phyloP scores from a whole-genome alignment of 768 basidiomycete genomes.

The Amanita pallidorosea region DNA sequence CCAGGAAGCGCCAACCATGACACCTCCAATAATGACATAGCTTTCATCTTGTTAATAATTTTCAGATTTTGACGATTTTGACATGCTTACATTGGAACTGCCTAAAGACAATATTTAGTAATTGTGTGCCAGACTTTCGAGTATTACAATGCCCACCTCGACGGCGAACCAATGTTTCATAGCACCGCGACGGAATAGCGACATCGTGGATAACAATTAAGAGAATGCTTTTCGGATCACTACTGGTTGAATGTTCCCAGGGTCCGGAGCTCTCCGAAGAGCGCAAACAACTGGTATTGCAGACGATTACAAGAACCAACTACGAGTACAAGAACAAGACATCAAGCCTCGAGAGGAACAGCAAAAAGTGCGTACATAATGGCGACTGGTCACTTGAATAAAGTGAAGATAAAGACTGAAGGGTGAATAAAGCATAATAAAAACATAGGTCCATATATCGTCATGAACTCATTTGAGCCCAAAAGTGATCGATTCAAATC shows the following conservation, averaged over 20 bases:
- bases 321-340: slow-evolving; percentile 20
- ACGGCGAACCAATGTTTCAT: slow-evolving; percentile 68
- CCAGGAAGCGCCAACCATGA: slow-evolving; percentile 50
- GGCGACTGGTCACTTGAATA: neutral
- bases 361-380: neutral
- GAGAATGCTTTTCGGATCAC: neutral
- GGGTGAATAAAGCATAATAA: neutral
- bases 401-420: too few species aligned
- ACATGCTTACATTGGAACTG: slow-evolving; percentile 38
- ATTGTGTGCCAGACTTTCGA: neutral
- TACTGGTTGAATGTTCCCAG: neutral
- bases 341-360: slow-evolving; percentile 5
- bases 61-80: neutral
- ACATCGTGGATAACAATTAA: slow-evolving; percentile 2
- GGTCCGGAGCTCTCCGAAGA: neutral
- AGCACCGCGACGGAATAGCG: slow-evolving; percentile 26
- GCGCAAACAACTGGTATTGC: neutral
- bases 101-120: slow-evolving; percentile 17
- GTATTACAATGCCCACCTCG: slow-evolving; percentile 35
- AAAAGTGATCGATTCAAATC: too few species aligned
- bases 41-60: slow-evolving; percentile 14
- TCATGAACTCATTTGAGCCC: neutral
- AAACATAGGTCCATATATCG: neutral
- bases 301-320: slow-evolving; percentile 8
- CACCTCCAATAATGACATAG: slow-evolving; percentile 41